These are phyloP conservation scores for Globisporangium megalacanthum DNA, from an alignment of 352 stramenopile species.

Conservation along the genomic window DNA sequence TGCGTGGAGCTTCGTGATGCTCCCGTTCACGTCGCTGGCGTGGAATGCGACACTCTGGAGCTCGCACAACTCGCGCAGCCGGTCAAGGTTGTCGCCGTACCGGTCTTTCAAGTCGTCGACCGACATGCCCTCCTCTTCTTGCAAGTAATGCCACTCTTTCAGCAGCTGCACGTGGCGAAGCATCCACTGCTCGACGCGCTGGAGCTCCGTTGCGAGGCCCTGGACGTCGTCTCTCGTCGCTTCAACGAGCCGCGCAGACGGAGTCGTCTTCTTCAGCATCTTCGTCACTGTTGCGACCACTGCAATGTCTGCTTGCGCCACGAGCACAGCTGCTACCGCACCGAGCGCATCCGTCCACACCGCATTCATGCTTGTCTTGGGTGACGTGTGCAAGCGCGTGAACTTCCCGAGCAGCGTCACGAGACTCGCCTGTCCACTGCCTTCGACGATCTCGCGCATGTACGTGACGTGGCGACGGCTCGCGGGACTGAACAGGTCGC, in stretches of 20 bases:
- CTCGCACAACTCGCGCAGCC: constrained; percentile 42
- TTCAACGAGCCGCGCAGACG: background rate
- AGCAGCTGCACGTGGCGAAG: constrained; percentile 52
- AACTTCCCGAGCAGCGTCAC: constrained; percentile 11
- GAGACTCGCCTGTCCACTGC: constrained; percentile 9
- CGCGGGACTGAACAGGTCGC: constrained; percentile 17
- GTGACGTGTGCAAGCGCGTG: constrained; percentile 11
- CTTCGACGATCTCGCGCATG: constrained; percentile 21
- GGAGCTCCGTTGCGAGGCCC: constrained; percentile 27
- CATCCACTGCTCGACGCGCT: constrained; percentile 59
- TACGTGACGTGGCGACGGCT: background rate
- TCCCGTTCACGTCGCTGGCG: constrained; percentile 26
- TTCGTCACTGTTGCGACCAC: background rate
- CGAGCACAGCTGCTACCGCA: constrained; percentile 9
- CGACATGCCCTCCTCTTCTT: constrained; percentile 29
- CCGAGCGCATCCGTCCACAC: constrained; percentile 12
- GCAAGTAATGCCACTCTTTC: constrained; percentile 56
- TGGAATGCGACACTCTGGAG: constrained; percentile 37
- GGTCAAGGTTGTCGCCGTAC: constrained; percentile 40
- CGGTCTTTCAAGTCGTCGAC: constrained; percentile 48
- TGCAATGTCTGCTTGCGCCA: constrained; percentile 5
- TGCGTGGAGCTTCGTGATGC: constrained; percentile 31
- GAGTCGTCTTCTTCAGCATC: background rate
- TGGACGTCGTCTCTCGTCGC: constrained; percentile 14
- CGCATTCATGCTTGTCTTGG: constrained; percentile 11